A percentile compares a stretch with the other conserved stretches of the same genome.
Evolutionary conservation across 2,329 filamentous ascomycete genomes (phyloP).

Genomic region (Tolypocladium sp.): DNA sequence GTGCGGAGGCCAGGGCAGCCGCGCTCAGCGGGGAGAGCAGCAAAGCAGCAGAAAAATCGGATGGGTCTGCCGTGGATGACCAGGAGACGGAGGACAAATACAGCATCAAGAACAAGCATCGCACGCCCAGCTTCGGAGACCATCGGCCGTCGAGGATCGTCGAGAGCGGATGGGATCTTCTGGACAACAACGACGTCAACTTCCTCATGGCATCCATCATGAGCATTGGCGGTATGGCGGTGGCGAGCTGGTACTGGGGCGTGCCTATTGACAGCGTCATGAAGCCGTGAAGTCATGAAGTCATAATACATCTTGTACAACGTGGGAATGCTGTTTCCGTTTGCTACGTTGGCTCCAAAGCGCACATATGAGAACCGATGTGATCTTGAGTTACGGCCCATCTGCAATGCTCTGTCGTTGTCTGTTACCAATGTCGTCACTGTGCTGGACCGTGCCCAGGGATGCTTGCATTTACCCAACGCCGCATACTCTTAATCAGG

Average conservation of each 20-base stretch:
- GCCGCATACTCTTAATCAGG: not conserved
- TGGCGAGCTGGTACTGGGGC: constrained; percentile 52
- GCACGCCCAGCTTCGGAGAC: constrained; percentile 43
- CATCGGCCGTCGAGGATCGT: constrained; percentile 52
- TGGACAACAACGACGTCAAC: constrained; percentile 96
- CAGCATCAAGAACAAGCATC: constrained; percentile 38
- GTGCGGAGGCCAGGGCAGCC: constrained; percentile 29
- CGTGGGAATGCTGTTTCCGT: not conserved
- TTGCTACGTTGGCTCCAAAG: not conserved
- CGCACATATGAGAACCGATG: not conserved
- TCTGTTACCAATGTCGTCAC: not conserved
- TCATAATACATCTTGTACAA: not conserved
- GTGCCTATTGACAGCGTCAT: constrained; percentile 39
- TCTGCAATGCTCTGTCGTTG: not conserved
- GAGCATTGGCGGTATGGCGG: constrained; percentile 67
- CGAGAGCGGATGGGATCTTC: constrained; percentile 59
- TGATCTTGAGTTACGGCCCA: not conserved
- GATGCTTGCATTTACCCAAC: not conserved
- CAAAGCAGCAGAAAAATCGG: constrained; percentile 27
- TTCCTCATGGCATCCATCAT: constrained; percentile 79
- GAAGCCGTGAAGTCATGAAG: constrained; percentile 3
- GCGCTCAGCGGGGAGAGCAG: constrained; percentile 34
- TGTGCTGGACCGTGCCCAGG: not conserved
- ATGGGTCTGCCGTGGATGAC: constrained; percentile 22
- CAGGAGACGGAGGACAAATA: constrained; percentile 33